Evolutionary conservation across 352 stramenopile species (phyloP), one percentile per base, ranked within the genome.

Genomic region (Phytophthora idaei): DNA sequence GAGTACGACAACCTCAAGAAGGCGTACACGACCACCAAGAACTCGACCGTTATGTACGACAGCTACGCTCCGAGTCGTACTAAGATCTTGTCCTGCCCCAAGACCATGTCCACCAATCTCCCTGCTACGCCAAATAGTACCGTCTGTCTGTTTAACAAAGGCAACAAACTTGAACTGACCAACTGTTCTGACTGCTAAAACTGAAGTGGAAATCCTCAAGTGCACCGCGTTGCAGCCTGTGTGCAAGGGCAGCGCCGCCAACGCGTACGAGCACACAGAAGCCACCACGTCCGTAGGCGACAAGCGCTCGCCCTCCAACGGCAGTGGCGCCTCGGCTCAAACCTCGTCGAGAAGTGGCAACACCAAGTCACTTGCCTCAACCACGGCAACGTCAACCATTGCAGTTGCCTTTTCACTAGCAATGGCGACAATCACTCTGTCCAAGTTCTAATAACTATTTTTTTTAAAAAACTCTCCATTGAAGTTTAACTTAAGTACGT

Each of bases 1-100:
- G 83, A 94, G 69, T 91, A 83, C 54, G 68, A 81, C 4, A 85
- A 85, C 67, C 75, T 94, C 36, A 90, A 90, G 64, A 75, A 73
- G 41, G 83, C 83, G n/a, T 94, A 90, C 78, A 89, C 80, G 5
- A 86, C 74, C 0, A 93, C 85, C 0, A 74, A 74, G 51, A 68
- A 68, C n/a, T 91, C 85, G 32, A 88, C 77, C 0, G 32, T 90
- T 21, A 87, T 44, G 39, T 34, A 68, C 41, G 60, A 75, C 25
- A 63, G 58, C 27, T 94, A 73, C 68, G 75, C 32, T 15, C 71
- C 80, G 2, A 57, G 41, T 52, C 76, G 78, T 25, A 62, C 61
- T 27, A 54, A 57, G 21, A 80, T 85, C 28, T 57, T 87, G 7
- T 69, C 55, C 0, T 91, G 80, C n/a, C 83, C 83, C 1, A 58